Base-by-base conservation (phyloP, 2,329 filamentous ascomycete genomes). In the Chaetoscypha palmicola region DNA sequence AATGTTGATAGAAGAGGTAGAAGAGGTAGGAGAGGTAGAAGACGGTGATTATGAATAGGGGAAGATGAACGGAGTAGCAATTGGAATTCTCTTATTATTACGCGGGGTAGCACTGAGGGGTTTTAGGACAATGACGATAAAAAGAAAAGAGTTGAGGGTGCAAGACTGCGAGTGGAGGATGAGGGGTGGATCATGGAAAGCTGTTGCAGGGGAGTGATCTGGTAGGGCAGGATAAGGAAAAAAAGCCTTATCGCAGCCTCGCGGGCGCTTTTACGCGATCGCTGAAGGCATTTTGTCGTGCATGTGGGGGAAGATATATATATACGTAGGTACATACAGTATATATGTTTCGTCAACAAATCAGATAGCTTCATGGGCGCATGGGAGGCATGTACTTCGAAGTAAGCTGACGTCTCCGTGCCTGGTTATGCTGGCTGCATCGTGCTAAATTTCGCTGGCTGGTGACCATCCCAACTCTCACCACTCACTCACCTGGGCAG, bases 81-180 rank as follows among this genome's bases (percentile, higher is more conserved):
- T n/a, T n/a, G n/a, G n/a, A n/a, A 39, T 23, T 23, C 37, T 41
- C 23, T 45, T 34, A 21, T 21, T 36, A 16, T 35, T 23, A 41
- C 38, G 38, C 32, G 43, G 38, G 38, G 28, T 31, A 23, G 30
- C 5, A 22, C 14, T 41, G 31, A 35, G 37, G 38, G 20, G 31
- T 41, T 36, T 46, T 32, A 14, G 31, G 28, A 31, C 38, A 38
- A 46, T 46, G 43, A 46, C 43, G 43, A 46, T 19, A 36, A 45
- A 40, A 35, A 43, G 41, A 43, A 43, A 43, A 43, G 32, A 43
- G 41, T 36, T 43, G 11, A 22, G 26, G 20, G 28, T 31, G 38
- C n/a, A n/a, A n/a, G n/a, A n/a, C n/a, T n/a, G n/a, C n/a, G n/a
- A n/a, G 24, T 38, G 31, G 16, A 5, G 34, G 17, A 21, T 20